These are phyloP conservation scores for Chlorella variabilis DNA, from an alignment of 163 green algal genomes.

Conservation along the genomic window DNA sequence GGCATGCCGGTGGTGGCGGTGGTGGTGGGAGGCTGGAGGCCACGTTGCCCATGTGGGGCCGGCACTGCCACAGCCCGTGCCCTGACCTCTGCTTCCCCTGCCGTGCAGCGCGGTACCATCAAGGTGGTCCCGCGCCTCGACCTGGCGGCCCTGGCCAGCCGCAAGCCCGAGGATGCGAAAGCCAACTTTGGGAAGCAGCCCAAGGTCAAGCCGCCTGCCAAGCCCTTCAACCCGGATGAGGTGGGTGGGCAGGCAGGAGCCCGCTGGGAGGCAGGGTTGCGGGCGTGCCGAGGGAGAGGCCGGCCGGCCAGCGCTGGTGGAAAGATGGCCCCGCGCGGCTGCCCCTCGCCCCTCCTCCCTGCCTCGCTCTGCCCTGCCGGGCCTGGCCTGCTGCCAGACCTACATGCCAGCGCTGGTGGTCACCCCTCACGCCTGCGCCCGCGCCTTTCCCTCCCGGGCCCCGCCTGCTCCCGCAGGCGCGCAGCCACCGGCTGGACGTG, in stretches of 20 bases:
- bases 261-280: not conserved
- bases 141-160: conserved; percentile 65
- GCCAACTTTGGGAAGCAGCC: conserved; percentile 71
- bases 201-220: conserved; percentile 68
- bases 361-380: no score
- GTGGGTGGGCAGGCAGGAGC: conserved; percentile 22
- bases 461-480: conserved; percentile 4
- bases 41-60: no score
- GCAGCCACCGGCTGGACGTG: conserved; percentile 59
- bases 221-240: conserved; percentile 85
- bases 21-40: no score
- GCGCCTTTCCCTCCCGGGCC: not conserved
- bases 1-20: no score
- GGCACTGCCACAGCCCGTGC: no score
- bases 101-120: conserved; percentile 53
- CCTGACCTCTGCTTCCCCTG: no score
- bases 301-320: no score
- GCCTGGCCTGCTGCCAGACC: no score
- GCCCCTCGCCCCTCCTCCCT: no score
- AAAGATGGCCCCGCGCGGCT: no score
- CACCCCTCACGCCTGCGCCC: no score
- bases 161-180: conserved; percentile 53
- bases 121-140: conserved; percentile 91
- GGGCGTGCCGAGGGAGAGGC: not conserved
- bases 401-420: no score